phyloP scores from a whole-genome alignment of 331 rosid species.

The Telfairia occidentalis region DNA sequence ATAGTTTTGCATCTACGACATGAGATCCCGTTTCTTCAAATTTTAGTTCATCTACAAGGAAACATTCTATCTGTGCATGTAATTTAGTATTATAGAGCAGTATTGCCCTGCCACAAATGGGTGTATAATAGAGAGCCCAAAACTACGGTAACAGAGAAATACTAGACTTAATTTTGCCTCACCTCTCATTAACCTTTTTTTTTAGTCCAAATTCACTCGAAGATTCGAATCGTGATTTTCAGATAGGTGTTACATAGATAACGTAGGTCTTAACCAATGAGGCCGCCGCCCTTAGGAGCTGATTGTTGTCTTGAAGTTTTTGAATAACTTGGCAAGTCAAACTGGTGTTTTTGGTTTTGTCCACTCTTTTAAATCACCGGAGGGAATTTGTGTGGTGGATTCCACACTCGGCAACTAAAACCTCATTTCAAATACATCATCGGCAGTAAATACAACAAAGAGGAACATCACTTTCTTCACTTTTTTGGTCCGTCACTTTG shows the following conservation, averaged over 20 bases:
- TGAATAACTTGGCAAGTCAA: neutral
- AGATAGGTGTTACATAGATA: too few relatives aligned
- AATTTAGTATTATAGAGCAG: neutral
- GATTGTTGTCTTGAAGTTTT: neutral
- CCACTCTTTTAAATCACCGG: neutral
- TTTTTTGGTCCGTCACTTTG: neutral
- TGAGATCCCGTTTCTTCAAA: neutral
- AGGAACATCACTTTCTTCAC: neutral
- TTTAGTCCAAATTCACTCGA: too few relatives aligned
- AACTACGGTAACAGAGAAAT: neutral
- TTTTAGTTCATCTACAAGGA: too few relatives aligned
- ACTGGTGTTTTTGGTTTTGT: neutral
- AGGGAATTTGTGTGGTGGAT: neutral
- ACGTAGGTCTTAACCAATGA: too few relatives aligned
- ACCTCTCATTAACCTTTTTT: neutral
- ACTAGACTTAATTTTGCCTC: neutral
- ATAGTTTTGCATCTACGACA: neutral
- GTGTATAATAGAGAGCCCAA: constrained; percentile 1
- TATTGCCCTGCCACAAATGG: neutral
- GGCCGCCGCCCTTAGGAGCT: too few relatives aligned
- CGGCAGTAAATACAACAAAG: neutral
- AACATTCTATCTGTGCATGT: neutral
- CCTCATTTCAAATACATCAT: neutral
- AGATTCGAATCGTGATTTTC: too few relatives aligned
- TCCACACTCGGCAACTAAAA: neutral